These are phyloP conservation scores for Nadsonia fulvescens DNA, from an alignment of 805 yeast species.

Conservation along the genomic window DNA sequence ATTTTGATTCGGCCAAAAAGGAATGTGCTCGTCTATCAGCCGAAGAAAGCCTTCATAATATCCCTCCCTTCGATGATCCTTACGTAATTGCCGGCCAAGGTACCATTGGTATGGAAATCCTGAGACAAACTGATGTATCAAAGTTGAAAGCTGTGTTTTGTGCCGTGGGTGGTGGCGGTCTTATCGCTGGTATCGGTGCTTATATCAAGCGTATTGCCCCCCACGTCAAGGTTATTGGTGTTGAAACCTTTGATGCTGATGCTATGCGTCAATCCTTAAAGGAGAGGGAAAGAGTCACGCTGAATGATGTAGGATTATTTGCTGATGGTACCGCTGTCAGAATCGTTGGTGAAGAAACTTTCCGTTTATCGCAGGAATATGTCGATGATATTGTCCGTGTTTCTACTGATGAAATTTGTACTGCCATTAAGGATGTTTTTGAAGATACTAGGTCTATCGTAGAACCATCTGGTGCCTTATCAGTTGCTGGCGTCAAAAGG, in stretches of 20 bases:
- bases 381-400: constrained; percentile 85
- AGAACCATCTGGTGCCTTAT: constrained; percentile 94
- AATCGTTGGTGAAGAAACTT: constrained; percentile 78
- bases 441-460: constrained; percentile 87
- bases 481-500: constrained; percentile 86
- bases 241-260: constrained; percentile 90
- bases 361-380: constrained; percentile 52
- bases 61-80: constrained; percentile 98
- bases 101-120: constrained; percentile 82
- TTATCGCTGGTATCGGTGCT: constrained; percentile 77
- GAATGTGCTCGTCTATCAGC: constrained; percentile 63
- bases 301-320: constrained; percentile 76
- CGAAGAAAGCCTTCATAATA: constrained; percentile 61
- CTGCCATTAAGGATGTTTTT: constrained; percentile 91
- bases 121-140: constrained; percentile 68
- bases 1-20: constrained; percentile 83
- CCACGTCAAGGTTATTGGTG: constrained; percentile 90
- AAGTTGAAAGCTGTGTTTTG: constrained; percentile 74
- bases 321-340: constrained; percentile 98
- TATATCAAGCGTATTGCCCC: constrained; percentile 92
- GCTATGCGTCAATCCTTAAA: constrained; percentile 65
- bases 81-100: constrained; percentile 98
- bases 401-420: constrained; percentile 84
- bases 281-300: constrained; percentile 32
- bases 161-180: constrained; percentile 96